These are phyloP conservation scores for Starmerella stellata DNA, from an alignment of 805 yeast genomes.

Conservation along the genomic window DNA sequence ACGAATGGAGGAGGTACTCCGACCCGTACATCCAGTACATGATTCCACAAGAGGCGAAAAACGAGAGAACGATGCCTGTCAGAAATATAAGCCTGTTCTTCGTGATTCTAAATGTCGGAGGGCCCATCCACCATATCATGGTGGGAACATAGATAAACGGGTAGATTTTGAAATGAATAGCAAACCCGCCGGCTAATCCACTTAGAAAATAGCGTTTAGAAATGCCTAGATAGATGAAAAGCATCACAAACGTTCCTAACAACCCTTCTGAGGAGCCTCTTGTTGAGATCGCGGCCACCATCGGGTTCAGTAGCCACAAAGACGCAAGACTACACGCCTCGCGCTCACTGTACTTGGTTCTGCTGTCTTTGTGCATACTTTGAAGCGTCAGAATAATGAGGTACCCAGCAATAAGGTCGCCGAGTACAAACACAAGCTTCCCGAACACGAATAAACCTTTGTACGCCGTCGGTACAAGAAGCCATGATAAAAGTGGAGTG, in stretches of 20 bases:
- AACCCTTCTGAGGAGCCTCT: constrained; percentile 89
- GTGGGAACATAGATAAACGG: constrained; percentile 80
- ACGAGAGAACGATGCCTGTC: constrained; percentile 27
- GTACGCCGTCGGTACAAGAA: constrained; percentile 47
- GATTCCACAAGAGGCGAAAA: constrained; percentile 30
- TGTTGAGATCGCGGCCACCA: constrained; percentile 84
- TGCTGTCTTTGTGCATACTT: constrained; percentile 9
- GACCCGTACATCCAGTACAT: constrained; percentile 60
- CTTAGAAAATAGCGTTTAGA: constrained; percentile 24
- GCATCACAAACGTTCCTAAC: constrained; percentile 56
- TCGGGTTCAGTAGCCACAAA: constrained; percentile 82
- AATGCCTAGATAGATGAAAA: constrained; percentile 33
- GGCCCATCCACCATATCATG: constrained; percentile 31
- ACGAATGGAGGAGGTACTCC: constrained; percentile 61
- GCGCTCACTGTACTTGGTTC: constrained; percentile 18
- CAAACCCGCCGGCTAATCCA: constrained; percentile 42
- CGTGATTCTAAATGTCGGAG: constrained; percentile 21
- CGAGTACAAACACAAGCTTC: constrained; percentile 52
- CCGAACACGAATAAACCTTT: constrained; percentile 42
- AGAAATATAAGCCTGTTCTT: constrained; percentile 28
- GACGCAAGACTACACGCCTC: constrained; percentile 32
- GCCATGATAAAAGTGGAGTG: constrained; percentile 79
- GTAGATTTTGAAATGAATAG: constrained; percentile 80
- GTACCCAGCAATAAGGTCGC: constrained; percentile 69
- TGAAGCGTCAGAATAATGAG: constrained; percentile 31